These are phyloP conservation scores for Haplosporangium sp. DNA, from an alignment of 371 early-diverging fungal genomes.

Conservation along the genomic window DNA sequence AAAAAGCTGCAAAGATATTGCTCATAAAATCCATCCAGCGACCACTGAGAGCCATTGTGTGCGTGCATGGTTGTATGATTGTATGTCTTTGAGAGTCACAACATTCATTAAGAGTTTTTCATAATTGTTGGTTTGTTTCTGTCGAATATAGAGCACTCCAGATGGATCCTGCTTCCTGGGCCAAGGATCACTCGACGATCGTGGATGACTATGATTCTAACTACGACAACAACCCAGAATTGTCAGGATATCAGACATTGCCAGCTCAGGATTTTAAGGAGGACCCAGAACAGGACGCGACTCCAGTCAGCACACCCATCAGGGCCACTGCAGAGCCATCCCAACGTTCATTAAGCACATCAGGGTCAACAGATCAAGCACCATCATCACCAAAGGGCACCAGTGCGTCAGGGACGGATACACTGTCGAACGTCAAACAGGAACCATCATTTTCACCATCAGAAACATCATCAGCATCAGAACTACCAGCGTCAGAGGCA, in stretches of 20 bases:
- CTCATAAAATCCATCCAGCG: not conserved
- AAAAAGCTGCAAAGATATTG: not conserved
- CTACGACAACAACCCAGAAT: conserved; percentile 45
- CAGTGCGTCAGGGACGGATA: not conserved
- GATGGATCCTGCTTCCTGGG: conserved; percentile 45
- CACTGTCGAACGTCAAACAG: not conserved
- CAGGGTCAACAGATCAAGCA: conserved; percentile 5
- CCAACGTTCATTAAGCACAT: conserved; percentile 2
- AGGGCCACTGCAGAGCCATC: conserved; percentile 10
- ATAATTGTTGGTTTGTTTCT: not conserved
- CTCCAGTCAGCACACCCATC: conserved; percentile 23
- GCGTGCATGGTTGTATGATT: too few relatives aligned
- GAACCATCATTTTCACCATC: not conserved
- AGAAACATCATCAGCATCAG: not conserved
- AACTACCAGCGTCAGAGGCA: not conserved
- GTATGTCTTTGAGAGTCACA: too few relatives aligned
- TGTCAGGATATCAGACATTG: conserved; percentile 54
- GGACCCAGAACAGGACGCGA: conserved; percentile 38
- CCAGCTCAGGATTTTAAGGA: conserved; percentile 49
- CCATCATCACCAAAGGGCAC: not conserved
- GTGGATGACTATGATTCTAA: conserved; percentile 36
- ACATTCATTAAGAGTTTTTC: not conserved
- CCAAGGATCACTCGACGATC: conserved; percentile 20
- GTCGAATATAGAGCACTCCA: conserved; percentile 36
- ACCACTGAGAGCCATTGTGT: too few relatives aligned